Evolutionary conservation across 441 rosid species (phyloP).

Genomic region (Eutrema salsugineum): DNA sequence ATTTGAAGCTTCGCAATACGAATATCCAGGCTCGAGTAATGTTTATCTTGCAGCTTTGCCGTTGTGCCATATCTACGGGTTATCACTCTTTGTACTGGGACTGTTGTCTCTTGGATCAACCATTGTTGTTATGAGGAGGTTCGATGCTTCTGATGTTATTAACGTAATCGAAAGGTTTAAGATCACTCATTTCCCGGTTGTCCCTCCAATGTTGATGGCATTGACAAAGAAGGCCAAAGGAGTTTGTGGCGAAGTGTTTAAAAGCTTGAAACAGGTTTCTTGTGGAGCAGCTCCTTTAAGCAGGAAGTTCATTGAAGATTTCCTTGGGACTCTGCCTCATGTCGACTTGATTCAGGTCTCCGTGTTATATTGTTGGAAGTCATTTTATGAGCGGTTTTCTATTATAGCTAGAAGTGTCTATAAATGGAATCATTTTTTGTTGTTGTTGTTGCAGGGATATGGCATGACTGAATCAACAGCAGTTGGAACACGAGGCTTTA

Average conservation of each 20-base stretch:
- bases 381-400: neutral
- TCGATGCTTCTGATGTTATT: conserved; percentile 45
- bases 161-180: conserved; percentile 46
- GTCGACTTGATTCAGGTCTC: conserved; percentile 86
- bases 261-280: conserved; percentile 81
- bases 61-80: conserved; percentile 86
- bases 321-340: conserved; percentile 48
- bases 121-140: conserved; percentile 73
- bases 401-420: neutral
- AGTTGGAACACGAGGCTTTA: conserved; percentile 82
- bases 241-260: conserved; percentile 38
- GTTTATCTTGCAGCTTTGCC: conserved; percentile 73
- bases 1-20: conserved; percentile 79
- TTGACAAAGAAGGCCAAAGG: conserved; percentile 44
- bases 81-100: conserved; percentile 65
- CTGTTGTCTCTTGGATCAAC: conserved; percentile 60
- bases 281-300: conserved; percentile 76
- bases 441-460: conserved; percentile 57
- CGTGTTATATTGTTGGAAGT: neutral
- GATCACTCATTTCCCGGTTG: conserved; percentile 76
- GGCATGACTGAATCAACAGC: conserved; percentile 90
- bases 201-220: conserved; percentile 65
- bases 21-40: conserved; percentile 39
- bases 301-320: conserved; percentile 51
- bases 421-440: neutral